Evolutionary conservation across 176 grass and related monocot genomes (phyloP).

Genomic region (Oryza nivara): DNA sequence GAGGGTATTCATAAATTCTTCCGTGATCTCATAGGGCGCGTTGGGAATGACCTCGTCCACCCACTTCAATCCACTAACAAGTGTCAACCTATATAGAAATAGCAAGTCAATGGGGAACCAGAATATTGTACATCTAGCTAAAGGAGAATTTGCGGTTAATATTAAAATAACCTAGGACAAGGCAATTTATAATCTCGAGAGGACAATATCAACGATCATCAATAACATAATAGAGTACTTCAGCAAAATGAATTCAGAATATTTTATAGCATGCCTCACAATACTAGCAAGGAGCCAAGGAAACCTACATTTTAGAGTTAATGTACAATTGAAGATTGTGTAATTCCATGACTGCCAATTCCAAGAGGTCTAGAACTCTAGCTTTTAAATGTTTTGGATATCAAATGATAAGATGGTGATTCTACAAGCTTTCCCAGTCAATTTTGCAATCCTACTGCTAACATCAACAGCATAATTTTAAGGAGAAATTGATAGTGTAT

Average conservation of each 20-base stretch:
- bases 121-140: not conserved
- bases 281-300: not conserved
- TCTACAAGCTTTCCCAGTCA: not conserved
- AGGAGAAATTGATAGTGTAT: not conserved
- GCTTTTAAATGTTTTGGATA: not conserved
- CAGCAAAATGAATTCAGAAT: not conserved
- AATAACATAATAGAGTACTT: not conserved
- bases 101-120: not conserved
- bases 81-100: constrained; percentile 59
- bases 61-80: constrained; percentile 91
- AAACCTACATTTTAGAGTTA: not conserved
- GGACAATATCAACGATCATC: not conserved
- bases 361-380: not conserved
- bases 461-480: not conserved
- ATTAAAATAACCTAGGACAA: not conserved
- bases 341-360: not conserved
- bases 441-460: not conserved
- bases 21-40: constrained; percentile 85
- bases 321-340: not conserved
- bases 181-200: no score
- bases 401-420: not conserved
- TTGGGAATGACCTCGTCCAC: constrained; percentile 85
- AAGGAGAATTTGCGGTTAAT: not conserved
- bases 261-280: not conserved
- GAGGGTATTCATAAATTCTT: constrained; percentile 91